Evolutionary conservation across 2,329 filamentous ascomycete species (phyloP), one percentile per base, ranked within the genome.

Genomic region (Botrytis aclada): DNA sequence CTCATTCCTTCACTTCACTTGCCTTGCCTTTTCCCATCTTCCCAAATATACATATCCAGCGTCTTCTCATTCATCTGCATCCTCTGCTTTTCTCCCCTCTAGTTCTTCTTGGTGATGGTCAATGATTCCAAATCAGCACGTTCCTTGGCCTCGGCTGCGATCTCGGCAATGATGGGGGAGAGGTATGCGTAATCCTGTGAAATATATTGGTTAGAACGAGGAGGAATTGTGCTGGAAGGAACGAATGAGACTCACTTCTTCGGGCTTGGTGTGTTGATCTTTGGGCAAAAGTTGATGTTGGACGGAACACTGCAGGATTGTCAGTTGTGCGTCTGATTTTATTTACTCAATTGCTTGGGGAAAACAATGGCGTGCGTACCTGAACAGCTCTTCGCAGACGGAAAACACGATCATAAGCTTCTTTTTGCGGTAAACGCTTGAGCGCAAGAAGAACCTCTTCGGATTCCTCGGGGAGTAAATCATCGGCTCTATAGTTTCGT

Each of bases 331-430:
- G 67, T 73, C 62, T 47, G 25, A 63, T 34, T 16, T 1, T 16
- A 2, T n/a, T 54, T 61, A 6, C 70, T 22, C 16, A 54, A 14
- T 62, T 22, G 20, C n/a, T 61, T 63, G 32, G n/a, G 37, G 39
- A 12, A 56, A 39, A 62, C 32, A 65, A 66, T 76, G 45, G 74
- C 82, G 76, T 85, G 74, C 82, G 77, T 85, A 93, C 91, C 88
- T 99, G 96, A 85, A 97, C 91, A 80, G 96, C 95, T 85, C 96
- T 91, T 86, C 96, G 93, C 84, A 99, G 90, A 82, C 96, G 95
- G 91, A 94, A 99, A 83, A 98, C 90, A 83, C 96, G 95, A 87
- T 99, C 96, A 86, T 98, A 98, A 80, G 91, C 88, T 83, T 96
- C 93, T 87, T 97, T 93, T 80, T 93, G 88, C 73, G 93, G 89